These are phyloP conservation scores for Fusarium pininemorale DNA, from an alignment of 2,329 filamentous ascomycete species.

Conservation along the genomic window DNA sequence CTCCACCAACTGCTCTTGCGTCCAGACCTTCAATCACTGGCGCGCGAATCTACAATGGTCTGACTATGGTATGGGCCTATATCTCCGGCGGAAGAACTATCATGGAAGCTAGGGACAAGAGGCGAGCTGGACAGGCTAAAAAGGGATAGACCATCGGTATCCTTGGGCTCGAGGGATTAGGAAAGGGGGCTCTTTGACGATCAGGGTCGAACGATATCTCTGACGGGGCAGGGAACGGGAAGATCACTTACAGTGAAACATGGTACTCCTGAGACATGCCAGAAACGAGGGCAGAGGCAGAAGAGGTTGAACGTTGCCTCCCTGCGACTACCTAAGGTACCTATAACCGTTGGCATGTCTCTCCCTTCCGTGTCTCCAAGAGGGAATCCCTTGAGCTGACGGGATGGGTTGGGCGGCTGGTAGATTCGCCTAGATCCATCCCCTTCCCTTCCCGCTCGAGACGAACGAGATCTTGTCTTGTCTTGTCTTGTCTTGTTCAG, in stretches of 20 bases:
- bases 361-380: constrained; percentile 27
- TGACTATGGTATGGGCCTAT: constrained; percentile 14
- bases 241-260: constrained; percentile 22
- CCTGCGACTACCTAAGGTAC: background rate
- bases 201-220: constrained; percentile 14
- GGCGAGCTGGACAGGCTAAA: constrained; percentile 6
- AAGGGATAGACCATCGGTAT: background rate
- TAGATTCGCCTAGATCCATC: constrained; percentile 33
- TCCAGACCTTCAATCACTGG: background rate
- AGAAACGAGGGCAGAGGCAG: background rate
- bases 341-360: constrained; percentile 29
- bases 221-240: constrained; percentile 11
- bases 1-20: background rate
- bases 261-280: constrained; percentile 21
- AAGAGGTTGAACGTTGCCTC: constrained; percentile 7
- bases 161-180: constrained; percentile 1
- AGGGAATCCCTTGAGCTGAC: constrained; percentile 1
- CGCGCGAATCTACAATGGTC: constrained; percentile 5
- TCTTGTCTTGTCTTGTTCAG: background rate
- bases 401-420: background rate
- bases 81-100: constrained; percentile 19
- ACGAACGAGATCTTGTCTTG: constrained; percentile 14
- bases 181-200: constrained; percentile 11
- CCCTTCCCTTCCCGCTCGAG: constrained; percentile 15
- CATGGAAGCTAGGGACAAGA: background rate